Conservation (phyloP, 441 rosid species). For the Brassica hybrid region DNA sequence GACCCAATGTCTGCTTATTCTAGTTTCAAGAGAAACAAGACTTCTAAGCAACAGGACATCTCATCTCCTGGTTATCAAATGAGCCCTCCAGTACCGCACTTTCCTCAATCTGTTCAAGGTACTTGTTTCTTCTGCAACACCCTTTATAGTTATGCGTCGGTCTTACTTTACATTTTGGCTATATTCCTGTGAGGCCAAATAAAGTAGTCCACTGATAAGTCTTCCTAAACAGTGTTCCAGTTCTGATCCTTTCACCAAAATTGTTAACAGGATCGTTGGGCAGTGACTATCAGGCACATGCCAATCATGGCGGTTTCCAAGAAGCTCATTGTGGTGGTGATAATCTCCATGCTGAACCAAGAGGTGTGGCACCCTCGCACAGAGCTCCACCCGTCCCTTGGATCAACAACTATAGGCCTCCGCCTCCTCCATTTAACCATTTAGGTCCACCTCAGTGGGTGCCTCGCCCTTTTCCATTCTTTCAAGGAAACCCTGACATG, state of each 20-base stretch:
- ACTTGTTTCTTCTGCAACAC: neutral
- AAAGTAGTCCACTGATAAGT: too few relatives aligned
- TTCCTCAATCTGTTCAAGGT: slow-evolving; percentile 51
- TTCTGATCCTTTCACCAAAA: slow-evolving; percentile 28
- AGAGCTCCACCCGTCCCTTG: slow-evolving; percentile 45
- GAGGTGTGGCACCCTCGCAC: slow-evolving; percentile 44
- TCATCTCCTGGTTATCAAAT: slow-evolving; percentile 42
- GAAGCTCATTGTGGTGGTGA: slow-evolving; percentile 43
- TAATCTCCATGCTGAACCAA: slow-evolving; percentile 41
- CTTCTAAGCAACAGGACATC: slow-evolving; percentile 38
- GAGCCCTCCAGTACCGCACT: slow-evolving; percentile 35
- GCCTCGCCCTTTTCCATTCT: slow-evolving; percentile 45
- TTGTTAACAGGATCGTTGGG: slow-evolving; percentile 49
- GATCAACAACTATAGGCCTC: slow-evolving; percentile 39
- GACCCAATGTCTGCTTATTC: slow-evolving; percentile 87
- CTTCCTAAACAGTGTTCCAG: neutral
- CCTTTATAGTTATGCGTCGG: neutral
- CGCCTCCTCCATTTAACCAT: slow-evolving; percentile 33
- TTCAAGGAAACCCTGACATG: slow-evolving; percentile 47
- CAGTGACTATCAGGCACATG: slow-evolving; percentile 47
- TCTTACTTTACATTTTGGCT: too few relatives aligned
- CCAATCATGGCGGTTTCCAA: slow-evolving; percentile 48
- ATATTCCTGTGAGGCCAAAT: too few relatives aligned
- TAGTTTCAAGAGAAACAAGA: slow-evolving; percentile 51
- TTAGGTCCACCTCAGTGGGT: slow-evolving; percentile 39